Base-by-base conservation (phyloP, 352 stramenopile species). In the Globisporangium nodosum region DNA sequence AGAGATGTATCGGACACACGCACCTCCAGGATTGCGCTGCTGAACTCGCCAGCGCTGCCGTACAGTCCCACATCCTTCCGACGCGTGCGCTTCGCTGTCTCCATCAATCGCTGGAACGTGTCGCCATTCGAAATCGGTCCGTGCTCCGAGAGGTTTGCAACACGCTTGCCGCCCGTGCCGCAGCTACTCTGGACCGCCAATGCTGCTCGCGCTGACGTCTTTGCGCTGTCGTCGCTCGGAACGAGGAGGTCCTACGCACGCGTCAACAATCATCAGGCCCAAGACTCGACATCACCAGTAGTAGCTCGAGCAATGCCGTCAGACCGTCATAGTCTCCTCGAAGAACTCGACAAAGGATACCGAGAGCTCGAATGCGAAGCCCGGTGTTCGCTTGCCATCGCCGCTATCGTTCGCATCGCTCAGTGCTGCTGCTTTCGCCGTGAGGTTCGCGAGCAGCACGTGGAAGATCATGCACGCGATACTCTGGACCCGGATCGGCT, bases 291-390 rank as follows among this genome's bases (percentile, higher is more conserved):
- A 43, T 43, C 37, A 5, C 37, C 37, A 18, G 24, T 1, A 27
- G 24, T 27, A 27, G 37, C 4, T 43, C 37, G 13, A 43, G 37
- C 3, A 5, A 43, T 12, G 9, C 27, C 20, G 21, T 35, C 40
- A 15, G 39, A 75, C 79, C 21, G 55, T 69, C 61, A 86, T 83
- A 1, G 64, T 70, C 49, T 87, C 79, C 61, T 86, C 74, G 30
- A 75, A 80, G 1, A 87, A 55, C 54, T 89, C 79, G 30, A 68
- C 68, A 50, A 86, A 78, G 12, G 75, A 81, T 18, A 81, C 21
- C 1, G 60, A 63, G 3, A 89, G 35, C 13, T 64, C 70, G 55
- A 74, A 84, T 3, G 31, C 46, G 55, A 66, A 70, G n/a, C 47
- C 39, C 31, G 35, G 60, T 5, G 13, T 13, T 48, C 54, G 66